Conservation (phyloP, 495 filamentous ascomycete species). For the Penicillium daleae region DNA sequence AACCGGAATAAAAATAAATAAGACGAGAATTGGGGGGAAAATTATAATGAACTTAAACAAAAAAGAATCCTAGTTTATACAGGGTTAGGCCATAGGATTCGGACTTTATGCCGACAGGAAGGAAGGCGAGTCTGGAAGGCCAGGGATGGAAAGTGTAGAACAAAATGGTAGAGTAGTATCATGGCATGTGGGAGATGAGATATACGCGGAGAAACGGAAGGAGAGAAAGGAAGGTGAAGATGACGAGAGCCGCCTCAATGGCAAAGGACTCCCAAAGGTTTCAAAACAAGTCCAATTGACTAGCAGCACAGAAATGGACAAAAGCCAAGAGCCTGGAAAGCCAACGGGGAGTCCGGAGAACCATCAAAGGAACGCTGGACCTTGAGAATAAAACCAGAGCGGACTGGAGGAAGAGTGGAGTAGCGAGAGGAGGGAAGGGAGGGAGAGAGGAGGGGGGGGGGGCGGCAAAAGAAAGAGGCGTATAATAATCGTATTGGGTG, state of each 20-base stretch:
- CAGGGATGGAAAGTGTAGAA: background rate
- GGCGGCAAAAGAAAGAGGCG: too few relatives aligned
- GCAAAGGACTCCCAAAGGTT: background rate
- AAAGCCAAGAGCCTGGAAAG: background rate
- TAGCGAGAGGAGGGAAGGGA: conserved; percentile 36
- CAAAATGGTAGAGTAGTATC: background rate
- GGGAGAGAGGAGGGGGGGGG: background rate
- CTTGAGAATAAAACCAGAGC: conserved; percentile 5
- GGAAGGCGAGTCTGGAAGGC: conserved; percentile 16
- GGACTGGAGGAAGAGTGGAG: conserved; percentile 9
- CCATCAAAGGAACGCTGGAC: background rate
- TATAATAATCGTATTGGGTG: background rate
- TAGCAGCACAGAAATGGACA: background rate
- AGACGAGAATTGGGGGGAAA: background rate
- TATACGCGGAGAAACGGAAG: background rate
- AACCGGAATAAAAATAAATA: conserved; percentile 10
- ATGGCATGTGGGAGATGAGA: background rate
- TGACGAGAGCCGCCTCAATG: conserved; percentile 4
- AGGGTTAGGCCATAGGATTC: conserved; percentile 17
- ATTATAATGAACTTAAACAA: conserved; percentile 11
- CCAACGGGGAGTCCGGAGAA: background rate
- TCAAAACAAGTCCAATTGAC: background rate
- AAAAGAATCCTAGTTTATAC: conserved; percentile 18
- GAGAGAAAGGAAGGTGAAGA: background rate
- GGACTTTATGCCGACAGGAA: conserved; percentile 21